Evolutionary conservation across 768 basidiomycete species (phyloP).

Genomic region (Albatrellus ellisii): DNA sequence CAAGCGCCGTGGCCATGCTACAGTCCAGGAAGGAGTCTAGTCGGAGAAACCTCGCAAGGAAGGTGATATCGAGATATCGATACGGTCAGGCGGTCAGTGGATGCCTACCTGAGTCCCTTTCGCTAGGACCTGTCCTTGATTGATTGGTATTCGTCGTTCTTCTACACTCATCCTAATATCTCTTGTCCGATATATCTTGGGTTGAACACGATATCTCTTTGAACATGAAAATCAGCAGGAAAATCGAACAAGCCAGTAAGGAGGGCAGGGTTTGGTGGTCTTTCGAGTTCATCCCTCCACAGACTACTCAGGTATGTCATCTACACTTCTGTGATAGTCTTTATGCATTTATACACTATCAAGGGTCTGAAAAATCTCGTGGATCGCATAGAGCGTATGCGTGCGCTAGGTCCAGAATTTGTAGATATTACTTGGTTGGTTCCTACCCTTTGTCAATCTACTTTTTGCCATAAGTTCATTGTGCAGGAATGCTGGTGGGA

Average conservation of each 20-base stretch:
- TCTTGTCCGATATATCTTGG: background rate
- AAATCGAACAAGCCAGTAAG: slow-evolving; percentile 74
- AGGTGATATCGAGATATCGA: no score
- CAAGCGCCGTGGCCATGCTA: no score
- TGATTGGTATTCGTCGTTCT: no score
- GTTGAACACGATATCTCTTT: background rate
- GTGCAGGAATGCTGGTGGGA: slow-evolving; percentile 87
- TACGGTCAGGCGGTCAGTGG: no score
- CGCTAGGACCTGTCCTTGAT: no score
- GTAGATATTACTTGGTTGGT: slow-evolving; percentile 97
- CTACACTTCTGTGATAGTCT: slow-evolving; percentile 1
- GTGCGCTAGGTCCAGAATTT: slow-evolving; percentile 89
- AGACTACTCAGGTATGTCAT: slow-evolving; percentile 74
- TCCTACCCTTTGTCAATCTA: slow-evolving; percentile 4
- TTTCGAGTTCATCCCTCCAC: slow-evolving; percentile 96
- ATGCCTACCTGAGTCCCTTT: no score
- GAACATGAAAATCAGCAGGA: slow-evolving; percentile 96
- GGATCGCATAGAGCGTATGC: slow-evolving; percentile 98
- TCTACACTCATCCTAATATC: no score
- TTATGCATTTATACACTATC: slow-evolving; percentile 8
- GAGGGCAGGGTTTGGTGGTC: slow-evolving; percentile 94
- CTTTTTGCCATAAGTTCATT: background rate
- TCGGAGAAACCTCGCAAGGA: no score
- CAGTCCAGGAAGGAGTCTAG: no score
- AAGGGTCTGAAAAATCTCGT: slow-evolving; percentile 91